Evolutionary conservation across 2,329 filamentous ascomycete genomes (phyloP), one percentile per base, ranked within the genome.

Genomic region (Claviceps pusilla): DNA sequence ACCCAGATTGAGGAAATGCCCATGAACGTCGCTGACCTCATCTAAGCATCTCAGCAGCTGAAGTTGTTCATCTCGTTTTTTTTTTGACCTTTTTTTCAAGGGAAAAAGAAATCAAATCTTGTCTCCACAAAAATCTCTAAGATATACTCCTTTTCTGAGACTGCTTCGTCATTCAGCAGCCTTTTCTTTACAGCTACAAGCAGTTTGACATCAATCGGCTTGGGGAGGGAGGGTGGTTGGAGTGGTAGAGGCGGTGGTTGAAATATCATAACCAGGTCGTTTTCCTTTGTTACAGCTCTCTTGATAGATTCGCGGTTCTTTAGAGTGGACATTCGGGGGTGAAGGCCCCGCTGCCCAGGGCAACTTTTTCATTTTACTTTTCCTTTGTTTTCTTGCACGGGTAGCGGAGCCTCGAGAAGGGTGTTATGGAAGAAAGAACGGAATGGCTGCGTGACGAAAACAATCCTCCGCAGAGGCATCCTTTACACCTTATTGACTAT

Each of bases 1-100:
- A 98, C 93, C 73, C 93, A 98, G 79, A 97, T 98, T 64, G 93
- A 98, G 78, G 93, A 98, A 83, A 98, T 98, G 93, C 93, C 93
- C 69, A 97, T 98, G 93, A 86, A 86, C 74, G 83, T 86, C 65
- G 83, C 83, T 64, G 83, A 86, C 66, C 81, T 86, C 64, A 86
- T 86, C 72, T 86, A 84, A 82, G 60, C 24, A n/a, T 9, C 12
- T 14, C 29, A 16, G 31, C 29, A 16, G 31, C 19, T 24, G 39
- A 41, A 14, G 12, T 16, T 10, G 50, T 46, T 45, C 10, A 29
- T 52, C 42, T 16, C n/a, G 33, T 52, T 9, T 51, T 35, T 10
- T 35, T 35, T 35, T 10, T 35, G 33, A 24, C 24, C 24, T 24
- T 24, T 24, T 5, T 39, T 14, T 12, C 37, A 39, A 12, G 5